Conservation (phyloP, 305 asterid species). For the Fraxinus greggii region DNA sequence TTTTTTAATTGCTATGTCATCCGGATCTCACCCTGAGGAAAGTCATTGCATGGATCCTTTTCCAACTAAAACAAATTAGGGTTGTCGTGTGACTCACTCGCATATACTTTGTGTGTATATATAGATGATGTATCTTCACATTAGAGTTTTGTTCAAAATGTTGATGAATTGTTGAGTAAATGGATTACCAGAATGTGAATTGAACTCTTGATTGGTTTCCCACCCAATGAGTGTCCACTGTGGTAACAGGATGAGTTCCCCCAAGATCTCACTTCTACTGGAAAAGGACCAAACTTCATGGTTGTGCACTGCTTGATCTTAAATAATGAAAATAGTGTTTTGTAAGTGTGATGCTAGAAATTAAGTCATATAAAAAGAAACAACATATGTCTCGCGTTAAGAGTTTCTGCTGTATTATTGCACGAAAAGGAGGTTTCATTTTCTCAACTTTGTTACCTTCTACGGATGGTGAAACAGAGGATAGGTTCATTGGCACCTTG, state of each 20-base stretch:
- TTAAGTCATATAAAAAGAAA: not conserved
- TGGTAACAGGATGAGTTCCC: not conserved
- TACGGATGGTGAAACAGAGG: not conserved
- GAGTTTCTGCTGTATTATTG: not conserved
- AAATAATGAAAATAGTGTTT: not conserved
- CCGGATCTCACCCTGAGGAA: not conserved
- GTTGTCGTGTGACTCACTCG: not conserved
- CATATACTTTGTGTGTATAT: not conserved
- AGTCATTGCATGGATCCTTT: not conserved
- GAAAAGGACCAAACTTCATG: not conserved
- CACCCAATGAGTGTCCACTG: slow-evolving; percentile 2
- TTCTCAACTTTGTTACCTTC: not conserved
- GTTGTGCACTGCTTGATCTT: not conserved
- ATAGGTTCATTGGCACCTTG: not conserved
- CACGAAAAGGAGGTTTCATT: not conserved
- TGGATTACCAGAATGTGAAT: not conserved
- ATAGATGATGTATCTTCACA: not conserved
- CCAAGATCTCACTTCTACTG: not conserved
- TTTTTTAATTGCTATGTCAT: not conserved
- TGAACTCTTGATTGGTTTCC: not conserved
- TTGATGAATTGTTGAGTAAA: not conserved
- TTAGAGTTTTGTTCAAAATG: not conserved
- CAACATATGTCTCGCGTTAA: not conserved
- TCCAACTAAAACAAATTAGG: not conserved
- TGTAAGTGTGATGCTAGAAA: not conserved